Conservation (phyloP, 176 grass and related monocot species). For the Oryza meridionalis region DNA sequence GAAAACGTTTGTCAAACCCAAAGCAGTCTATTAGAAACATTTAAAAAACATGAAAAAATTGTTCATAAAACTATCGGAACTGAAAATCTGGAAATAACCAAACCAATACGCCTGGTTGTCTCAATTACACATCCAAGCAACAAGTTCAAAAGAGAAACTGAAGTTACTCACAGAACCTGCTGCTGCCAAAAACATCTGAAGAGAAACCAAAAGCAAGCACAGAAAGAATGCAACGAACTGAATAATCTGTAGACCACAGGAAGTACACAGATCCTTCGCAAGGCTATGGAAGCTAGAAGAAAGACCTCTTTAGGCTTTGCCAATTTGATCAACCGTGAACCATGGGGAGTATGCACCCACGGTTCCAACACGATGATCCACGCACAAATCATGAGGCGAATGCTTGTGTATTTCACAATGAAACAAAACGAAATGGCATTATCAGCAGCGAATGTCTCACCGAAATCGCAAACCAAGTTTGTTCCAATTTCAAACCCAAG, state of each 20-base stretch:
- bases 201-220: neutral
- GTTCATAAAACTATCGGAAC: neutral
- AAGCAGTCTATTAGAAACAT: neutral
- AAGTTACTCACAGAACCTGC: no score
- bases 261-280: conserved; percentile 4
- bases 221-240: neutral
- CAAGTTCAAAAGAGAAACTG: no score
- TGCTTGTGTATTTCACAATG: neutral
- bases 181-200: no score
- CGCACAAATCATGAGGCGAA: neutral
- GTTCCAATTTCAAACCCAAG: neutral
- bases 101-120: no score
- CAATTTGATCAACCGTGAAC: neutral
- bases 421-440: conserved; percentile 19
- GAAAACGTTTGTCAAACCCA: neutral
- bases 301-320: neutral
- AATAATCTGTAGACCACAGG: neutral
- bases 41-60: neutral
- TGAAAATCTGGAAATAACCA: no score
- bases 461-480: neutral
- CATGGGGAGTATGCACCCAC: neutral
- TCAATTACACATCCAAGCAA: neutral
- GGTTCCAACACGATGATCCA: conserved; percentile 10
- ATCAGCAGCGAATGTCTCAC: neutral
- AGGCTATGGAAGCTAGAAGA: neutral